These are phyloP conservation scores for Castanea crenata DNA, from an alignment of 306 rosid genomes.

Conservation along the genomic window DNA sequence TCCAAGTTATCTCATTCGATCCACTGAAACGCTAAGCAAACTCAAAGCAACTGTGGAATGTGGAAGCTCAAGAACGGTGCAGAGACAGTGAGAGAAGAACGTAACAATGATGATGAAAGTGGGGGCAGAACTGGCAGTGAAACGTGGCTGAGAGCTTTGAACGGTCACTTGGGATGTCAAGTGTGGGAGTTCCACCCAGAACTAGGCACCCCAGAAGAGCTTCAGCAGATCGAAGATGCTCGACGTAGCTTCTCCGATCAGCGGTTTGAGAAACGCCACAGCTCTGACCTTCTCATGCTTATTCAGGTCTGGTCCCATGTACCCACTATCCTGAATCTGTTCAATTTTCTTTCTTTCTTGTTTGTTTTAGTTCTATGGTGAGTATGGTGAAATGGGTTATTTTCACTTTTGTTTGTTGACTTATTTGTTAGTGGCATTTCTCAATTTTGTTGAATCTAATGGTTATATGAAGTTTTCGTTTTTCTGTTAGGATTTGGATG, in stretches of 20 bases:
- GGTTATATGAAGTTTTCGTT: too few relatives aligned
- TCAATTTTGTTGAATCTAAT: too few relatives aligned
- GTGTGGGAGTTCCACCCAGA: too few relatives aligned
- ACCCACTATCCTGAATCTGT: not conserved
- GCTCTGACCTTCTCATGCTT: slow-evolving; percentile 86
- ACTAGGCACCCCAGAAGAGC: slow-evolving; percentile 38
- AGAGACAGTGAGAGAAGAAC: not conserved
- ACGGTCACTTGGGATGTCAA: slow-evolving; percentile 73
- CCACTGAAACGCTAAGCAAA: not conserved
- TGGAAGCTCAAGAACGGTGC: slow-evolving; percentile 73
- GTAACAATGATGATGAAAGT: not conserved
- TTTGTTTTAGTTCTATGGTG: not conserved
- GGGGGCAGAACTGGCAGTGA: slow-evolving; percentile 58
- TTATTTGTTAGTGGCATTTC: not conserved
- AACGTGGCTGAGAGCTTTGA: slow-evolving; percentile 63
- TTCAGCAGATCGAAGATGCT: slow-evolving; percentile 40
- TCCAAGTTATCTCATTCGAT: not conserved
- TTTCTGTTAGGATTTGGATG: too few relatives aligned
- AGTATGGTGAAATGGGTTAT: not conserved
- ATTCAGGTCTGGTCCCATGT: slow-evolving; percentile 45
- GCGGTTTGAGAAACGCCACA: slow-evolving; percentile 60
- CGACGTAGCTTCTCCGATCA: slow-evolving; percentile 39
- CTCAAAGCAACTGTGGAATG: slow-evolving; percentile 32
- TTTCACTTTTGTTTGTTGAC: not conserved
- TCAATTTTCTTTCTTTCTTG: not conserved